These are phyloP conservation scores for Neonectria punicea DNA, from an alignment of 2,329 filamentous ascomycete genomes.

Conservation along the genomic window DNA sequence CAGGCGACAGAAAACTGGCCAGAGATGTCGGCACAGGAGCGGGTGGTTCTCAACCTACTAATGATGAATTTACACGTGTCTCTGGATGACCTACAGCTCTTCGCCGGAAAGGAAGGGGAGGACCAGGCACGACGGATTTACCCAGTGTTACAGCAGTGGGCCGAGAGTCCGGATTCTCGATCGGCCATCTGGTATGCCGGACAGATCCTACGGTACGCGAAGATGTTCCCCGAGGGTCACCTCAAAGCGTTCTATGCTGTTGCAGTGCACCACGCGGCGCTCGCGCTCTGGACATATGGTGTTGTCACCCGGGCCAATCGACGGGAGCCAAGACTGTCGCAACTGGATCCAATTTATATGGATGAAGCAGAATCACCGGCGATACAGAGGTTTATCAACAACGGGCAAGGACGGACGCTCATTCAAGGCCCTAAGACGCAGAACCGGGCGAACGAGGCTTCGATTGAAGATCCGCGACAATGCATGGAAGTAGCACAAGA, in stretches of 20 bases:
- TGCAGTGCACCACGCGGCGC: conserved; percentile 73
- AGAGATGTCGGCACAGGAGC: conserved; percentile 58
- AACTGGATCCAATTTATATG: conserved; percentile 60
- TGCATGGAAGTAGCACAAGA: conserved; percentile 69
- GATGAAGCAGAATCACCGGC: conserved; percentile 65
- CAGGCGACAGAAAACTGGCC: conserved; percentile 55
- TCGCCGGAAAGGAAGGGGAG: conserved; percentile 74
- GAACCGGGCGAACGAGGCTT: conserved; percentile 48
- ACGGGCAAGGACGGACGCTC: conserved; percentile 64
- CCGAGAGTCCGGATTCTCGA: conserved; percentile 63
- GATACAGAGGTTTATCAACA: conserved; percentile 66
- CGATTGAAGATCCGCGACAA: conserved; percentile 65
- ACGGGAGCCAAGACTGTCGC: conserved; percentile 45
- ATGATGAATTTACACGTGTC: conserved; percentile 73
- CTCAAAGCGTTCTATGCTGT: conserved; percentile 75
- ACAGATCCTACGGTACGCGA: conserved; percentile 71
- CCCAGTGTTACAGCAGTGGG: conserved; percentile 68
- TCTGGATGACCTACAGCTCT: conserved; percentile 73
- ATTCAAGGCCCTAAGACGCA: conserved; percentile 52
- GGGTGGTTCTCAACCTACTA: conserved; percentile 63
- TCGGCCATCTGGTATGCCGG: conserved; percentile 75
- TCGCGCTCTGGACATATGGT: conserved; percentile 77
- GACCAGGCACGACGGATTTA: conserved; percentile 71
- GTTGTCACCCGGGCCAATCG: conserved; percentile 61
- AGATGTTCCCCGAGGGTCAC: conserved; percentile 61